Evolutionary conservation across 2,329 filamentous ascomycete genomes (phyloP).

Genomic region (Talaromyces sp.): DNA sequence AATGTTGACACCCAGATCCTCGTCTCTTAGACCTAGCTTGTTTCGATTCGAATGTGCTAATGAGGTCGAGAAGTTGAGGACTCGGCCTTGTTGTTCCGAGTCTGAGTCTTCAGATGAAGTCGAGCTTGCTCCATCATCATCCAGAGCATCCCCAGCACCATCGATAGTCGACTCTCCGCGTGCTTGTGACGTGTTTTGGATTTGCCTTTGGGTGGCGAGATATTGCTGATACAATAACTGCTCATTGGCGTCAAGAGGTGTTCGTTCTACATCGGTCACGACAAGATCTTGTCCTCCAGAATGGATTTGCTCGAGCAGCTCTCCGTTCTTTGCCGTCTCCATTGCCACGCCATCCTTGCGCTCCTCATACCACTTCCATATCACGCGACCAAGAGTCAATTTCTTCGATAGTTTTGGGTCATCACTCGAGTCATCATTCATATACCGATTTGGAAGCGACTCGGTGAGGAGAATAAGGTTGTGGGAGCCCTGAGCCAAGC

Average conservation of each 20-base stretch:
- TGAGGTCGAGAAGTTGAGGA: conserved; percentile 80
- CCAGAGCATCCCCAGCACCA: conserved; percentile 64
- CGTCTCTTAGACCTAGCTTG: conserved; percentile 79
- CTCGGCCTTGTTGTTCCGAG: conserved; percentile 83
- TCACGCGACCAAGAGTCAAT: conserved; percentile 62
- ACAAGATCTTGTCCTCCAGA: conserved; percentile 59
- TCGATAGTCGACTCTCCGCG: conserved; percentile 65
- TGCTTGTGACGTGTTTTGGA: conserved; percentile 73
- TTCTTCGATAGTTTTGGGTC: conserved; percentile 28
- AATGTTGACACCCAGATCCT: conserved; percentile 87
- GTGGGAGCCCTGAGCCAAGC: conserved; percentile 67
- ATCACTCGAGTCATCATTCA: conserved; percentile 10
- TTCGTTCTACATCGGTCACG: conserved; percentile 56
- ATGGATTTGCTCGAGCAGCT: conserved; percentile 62
- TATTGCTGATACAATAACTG: conserved; percentile 83
- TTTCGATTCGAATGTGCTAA: conserved; percentile 78
- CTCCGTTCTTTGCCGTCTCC: conserved; percentile 51
- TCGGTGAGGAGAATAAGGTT: conserved; percentile 89
- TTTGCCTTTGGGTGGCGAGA: conserved; percentile 78
- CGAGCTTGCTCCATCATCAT: conserved; percentile 77
- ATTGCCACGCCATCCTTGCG: conserved; percentile 58
- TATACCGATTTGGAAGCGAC: conserved; percentile 37
- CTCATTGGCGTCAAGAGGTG: conserved; percentile 69
- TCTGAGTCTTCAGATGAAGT: conserved; percentile 88
- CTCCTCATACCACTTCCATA: conserved; percentile 78